Conservation (phyloP, 805 yeast genomes). For the Vanderwaltozyma tropicalis region DNA sequence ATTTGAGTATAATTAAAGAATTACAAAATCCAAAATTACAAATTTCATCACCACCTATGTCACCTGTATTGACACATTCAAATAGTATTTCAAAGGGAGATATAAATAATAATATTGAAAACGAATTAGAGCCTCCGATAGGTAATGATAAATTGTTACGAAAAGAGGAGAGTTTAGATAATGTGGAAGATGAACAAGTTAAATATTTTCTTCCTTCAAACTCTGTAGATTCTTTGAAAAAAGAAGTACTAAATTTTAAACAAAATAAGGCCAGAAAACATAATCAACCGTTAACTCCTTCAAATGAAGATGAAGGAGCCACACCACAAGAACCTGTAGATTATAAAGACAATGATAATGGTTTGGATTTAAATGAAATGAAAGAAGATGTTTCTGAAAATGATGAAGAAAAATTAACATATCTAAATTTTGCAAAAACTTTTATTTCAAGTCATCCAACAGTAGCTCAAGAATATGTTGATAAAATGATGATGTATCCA, state of each 20-base stretch:
- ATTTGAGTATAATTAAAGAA: slow-evolving; percentile 26
- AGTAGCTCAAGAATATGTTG: slow-evolving; percentile 26
- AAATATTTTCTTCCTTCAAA: slow-evolving; percentile 8
- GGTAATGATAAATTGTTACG: neutral
- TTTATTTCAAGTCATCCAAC: slow-evolving; percentile 27
- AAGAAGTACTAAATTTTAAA: slow-evolving; percentile 27
- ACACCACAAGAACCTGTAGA: neutral
- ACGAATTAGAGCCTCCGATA: no score
- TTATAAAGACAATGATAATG: no score
- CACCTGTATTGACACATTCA: neutral
- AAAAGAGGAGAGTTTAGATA: slow-evolving; percentile 2
- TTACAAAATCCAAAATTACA: slow-evolving; percentile 19
- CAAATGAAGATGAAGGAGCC: neutral
- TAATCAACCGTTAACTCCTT: slow-evolving; percentile 3
- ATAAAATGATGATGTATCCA: slow-evolving; percentile 27
- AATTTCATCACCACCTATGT: neutral
- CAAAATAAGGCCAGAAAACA: slow-evolving; percentile 21
- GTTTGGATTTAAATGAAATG: no score
- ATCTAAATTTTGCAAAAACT: slow-evolving; percentile 23
- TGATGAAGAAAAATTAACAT: slow-evolving; percentile 9
- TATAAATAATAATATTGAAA: neutral
- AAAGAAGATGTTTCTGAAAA: slow-evolving; percentile 9
- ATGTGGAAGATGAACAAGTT: slow-evolving; percentile 15
- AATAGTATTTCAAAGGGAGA: neutral
- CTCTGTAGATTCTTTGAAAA: slow-evolving; percentile 20